A percentile compares a stretch with the other conserved stretches of the same genome.
Conservation (phyloP, 257 asterid genomes). For the Voacanga thouarsii region DNA sequence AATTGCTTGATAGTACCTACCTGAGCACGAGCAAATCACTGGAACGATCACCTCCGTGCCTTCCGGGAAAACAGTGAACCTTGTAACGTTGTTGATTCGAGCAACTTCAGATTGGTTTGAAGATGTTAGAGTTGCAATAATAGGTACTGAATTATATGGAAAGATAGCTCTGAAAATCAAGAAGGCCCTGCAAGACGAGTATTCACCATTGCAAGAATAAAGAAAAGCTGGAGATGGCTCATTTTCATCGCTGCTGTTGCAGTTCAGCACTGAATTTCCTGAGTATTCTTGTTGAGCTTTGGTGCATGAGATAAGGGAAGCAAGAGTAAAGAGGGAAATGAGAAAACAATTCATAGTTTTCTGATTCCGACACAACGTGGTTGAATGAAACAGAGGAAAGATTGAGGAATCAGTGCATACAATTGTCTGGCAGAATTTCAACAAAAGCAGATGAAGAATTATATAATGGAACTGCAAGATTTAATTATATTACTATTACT, state of each 20-base stretch:
- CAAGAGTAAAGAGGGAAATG: slow-evolving; percentile 9
- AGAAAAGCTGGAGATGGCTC: slow-evolving; percentile 27
- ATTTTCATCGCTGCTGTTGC: slow-evolving; percentile 17
- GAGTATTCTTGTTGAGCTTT: slow-evolving; percentile 46
- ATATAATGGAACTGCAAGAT: not conserved
- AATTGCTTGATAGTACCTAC: slow-evolving; percentile 33
- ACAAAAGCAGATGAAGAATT: slow-evolving; percentile 34
- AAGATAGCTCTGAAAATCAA: slow-evolving; percentile 43
- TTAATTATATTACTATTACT: too few relatives aligned
- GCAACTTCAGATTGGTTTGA: slow-evolving; percentile 37
- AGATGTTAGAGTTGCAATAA: slow-evolving; percentile 45
- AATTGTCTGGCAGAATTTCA: slow-evolving; percentile 13
- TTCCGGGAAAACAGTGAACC: slow-evolving; percentile 27
- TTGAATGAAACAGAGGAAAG: not conserved
- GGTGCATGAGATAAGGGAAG: slow-evolving; percentile 22
- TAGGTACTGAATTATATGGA: slow-evolving; percentile 41
- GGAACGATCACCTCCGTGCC: slow-evolving; percentile 46
- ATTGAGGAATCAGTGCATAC: slow-evolving; percentile 12
- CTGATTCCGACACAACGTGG: not conserved
- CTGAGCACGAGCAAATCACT: slow-evolving; percentile 50
- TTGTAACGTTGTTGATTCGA: slow-evolving; percentile 34
- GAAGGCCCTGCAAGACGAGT: slow-evolving; percentile 44
- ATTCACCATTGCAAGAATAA: slow-evolving; percentile 41
- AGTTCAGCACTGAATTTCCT: slow-evolving; percentile 29
- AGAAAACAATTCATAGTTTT: slow-evolving; percentile 31